These are phyloP conservation scores for Trichoderma sp. DNA, from an alignment of 2,329 filamentous ascomycete species.

Conservation along the genomic window DNA sequence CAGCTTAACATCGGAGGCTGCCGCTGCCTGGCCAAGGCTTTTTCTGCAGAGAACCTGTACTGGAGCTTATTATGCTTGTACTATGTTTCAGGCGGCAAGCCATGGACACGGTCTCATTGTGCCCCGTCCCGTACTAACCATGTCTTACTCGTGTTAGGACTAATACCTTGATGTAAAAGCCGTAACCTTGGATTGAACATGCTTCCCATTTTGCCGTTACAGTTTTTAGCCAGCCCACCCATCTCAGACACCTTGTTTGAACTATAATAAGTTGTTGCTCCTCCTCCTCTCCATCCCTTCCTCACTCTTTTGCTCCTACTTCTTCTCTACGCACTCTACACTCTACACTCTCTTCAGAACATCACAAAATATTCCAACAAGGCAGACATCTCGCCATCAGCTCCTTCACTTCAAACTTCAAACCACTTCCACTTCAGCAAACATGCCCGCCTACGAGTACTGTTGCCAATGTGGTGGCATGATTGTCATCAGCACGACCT, in stretches of 20 bases:
- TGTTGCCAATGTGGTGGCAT: conserved; percentile 56
- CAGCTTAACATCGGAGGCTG: not conserved
- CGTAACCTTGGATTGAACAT: not conserved
- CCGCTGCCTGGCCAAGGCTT: not conserved
- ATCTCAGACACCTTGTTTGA: conserved; percentile 3
- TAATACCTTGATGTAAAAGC: not conserved
- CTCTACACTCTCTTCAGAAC: not conserved
- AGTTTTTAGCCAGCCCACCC: not conserved
- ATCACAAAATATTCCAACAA: not conserved
- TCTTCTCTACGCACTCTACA: not conserved
- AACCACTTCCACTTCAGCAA: conserved; percentile 22
- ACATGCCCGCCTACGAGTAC: conserved; percentile 49
- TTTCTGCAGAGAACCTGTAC: not conserved
- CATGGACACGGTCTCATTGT: not conserved
- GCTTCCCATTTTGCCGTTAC: not conserved
- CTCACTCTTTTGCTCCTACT: not conserved
- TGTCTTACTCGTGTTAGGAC: not conserved
- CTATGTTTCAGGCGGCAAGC: not conserved
- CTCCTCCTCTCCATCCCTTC: not conserved
- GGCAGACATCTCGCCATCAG: not conserved
- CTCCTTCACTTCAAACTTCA: not conserved
- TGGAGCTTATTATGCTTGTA: not conserved
- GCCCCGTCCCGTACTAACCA: not conserved
- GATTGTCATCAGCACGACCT: conserved; percentile 57
- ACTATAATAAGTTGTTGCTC: conserved; percentile 16